These are phyloP conservation scores for Aspergillus awamori DNA, from an alignment of 2,329 filamentous ascomycete genomes.

Conservation along the genomic window DNA sequence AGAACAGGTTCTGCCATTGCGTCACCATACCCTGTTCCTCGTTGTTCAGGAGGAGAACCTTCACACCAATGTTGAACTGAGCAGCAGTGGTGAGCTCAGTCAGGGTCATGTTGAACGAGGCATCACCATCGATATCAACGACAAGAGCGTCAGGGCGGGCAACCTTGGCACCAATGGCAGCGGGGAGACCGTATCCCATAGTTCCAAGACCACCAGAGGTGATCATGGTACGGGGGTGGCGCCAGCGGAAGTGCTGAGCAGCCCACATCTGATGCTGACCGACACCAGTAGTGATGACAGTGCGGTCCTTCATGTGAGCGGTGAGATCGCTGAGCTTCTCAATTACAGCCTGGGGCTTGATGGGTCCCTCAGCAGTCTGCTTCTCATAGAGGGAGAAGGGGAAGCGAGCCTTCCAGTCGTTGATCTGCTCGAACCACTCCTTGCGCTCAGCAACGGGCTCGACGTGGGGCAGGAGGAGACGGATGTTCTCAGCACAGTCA, in stretches of 20 bases:
- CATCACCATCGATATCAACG: constrained; percentile 95
- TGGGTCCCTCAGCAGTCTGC: constrained; percentile 72
- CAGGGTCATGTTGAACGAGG: constrained; percentile 98
- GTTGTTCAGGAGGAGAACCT: constrained; percentile 94
- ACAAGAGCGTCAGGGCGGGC: constrained; percentile 79
- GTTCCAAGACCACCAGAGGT: constrained; percentile 94
- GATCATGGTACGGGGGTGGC: constrained; percentile 88
- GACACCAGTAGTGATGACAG: constrained; percentile 89
- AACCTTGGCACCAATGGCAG: constrained; percentile 94
- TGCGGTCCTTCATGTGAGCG: constrained; percentile 75
- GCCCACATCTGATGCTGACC: constrained; percentile 99
- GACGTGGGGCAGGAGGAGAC: constrained; percentile 72
- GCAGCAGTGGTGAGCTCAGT: constrained; percentile 91
- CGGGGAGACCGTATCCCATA: constrained; percentile 94
- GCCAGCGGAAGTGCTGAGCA: constrained; percentile 95
- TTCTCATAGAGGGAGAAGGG: constrained; percentile 81
- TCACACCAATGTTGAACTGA: constrained; percentile 96
- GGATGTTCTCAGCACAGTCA: constrained; percentile 80
- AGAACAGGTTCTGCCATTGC: constrained; percentile 98
- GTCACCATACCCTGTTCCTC: constrained; percentile 99
- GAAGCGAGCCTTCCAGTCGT: constrained; percentile 88
- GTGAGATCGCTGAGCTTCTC: constrained; percentile 87
- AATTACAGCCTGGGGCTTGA: constrained; percentile 94
- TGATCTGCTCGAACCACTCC: constrained; percentile 89
- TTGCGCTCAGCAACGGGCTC: constrained; percentile 67